phyloP scores from a whole-genome alignment of 2,329 filamentous ascomycete genomes.

The Alternaria novae-zelandiae region DNA sequence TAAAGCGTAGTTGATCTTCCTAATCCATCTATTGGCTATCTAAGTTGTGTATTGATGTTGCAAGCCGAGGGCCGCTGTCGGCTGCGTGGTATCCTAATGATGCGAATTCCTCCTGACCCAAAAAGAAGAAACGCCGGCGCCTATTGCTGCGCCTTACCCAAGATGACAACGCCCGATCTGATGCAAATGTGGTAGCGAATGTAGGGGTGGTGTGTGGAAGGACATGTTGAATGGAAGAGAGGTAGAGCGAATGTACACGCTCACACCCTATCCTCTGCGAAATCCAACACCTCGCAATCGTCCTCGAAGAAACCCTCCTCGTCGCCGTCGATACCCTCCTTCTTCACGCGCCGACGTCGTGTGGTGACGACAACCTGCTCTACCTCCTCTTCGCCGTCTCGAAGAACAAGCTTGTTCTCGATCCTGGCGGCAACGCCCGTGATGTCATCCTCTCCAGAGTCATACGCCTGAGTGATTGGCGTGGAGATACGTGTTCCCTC shows the following conservation, averaged over 20 bases:
- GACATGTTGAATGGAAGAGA: background rate
- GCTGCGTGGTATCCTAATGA: slow-evolving; percentile 7
- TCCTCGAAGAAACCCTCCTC: slow-evolving; percentile 84
- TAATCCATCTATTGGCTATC: background rate
- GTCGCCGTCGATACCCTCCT: slow-evolving; percentile 62
- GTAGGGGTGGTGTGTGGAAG: background rate
- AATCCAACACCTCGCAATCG: slow-evolving; percentile 89
- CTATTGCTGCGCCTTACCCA: background rate
- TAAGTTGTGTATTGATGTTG: background rate
- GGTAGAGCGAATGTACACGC: background rate
- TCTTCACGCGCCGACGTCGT: slow-evolving; percentile 66
- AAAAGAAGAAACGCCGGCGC: slow-evolving; percentile 1
- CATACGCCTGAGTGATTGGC: slow-evolving; percentile 45
- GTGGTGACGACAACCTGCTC: slow-evolving; percentile 86
- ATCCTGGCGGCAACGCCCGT: slow-evolving; percentile 55
- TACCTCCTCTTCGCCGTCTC: slow-evolving; percentile 62
- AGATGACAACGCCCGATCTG: background rate
- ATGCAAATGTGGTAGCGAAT: background rate
- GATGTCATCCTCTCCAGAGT: slow-evolving; percentile 50
- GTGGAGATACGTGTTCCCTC: slow-evolving; percentile 55
- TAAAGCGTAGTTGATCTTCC: background rate
- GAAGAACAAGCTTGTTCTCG: slow-evolving; percentile 56
- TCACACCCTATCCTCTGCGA: slow-evolving; percentile 67
- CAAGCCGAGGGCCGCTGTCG: slow-evolving; percentile 1
- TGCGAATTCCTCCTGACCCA: background rate